Evolutionary conservation across 2,329 filamentous ascomycete species (phyloP), one percentile per base, ranked within the genome.

Genomic region (Cladosporium sphaerospermum): DNA sequence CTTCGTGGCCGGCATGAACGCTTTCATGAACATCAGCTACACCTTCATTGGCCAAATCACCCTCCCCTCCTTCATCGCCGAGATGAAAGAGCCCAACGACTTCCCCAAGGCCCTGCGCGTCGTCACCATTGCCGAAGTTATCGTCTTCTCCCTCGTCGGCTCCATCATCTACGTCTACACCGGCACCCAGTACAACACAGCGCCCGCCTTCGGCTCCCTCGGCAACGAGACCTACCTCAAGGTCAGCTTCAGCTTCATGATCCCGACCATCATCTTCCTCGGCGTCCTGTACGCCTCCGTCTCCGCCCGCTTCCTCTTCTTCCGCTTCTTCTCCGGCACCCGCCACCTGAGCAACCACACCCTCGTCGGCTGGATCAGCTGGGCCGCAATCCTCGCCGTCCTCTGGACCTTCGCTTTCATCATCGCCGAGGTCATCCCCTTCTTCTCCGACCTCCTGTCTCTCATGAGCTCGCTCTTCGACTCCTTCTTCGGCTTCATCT

Each of bases 31-130:
- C 71, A 96, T 96, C 66, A 89, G 85, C 71, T 96, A 96, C 69
- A 96, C 91, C 0, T 96, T 96, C 67, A 96, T 96, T 61, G 91
- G 91, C 0, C 91, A 96, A 68, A 95, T 96, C 63, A 96, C 91
- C 0, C 78, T 96, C 11, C 91, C 91, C 0, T 92, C 87, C 61
- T 96, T 96, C 74, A 96, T 96, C 59, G 90, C 91, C 3, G 91
- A 96, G 71, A 96, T 96, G 91, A 87, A 79, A 65, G 75, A 83
- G 44, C 82, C 78, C 1, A 83, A 80, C 54, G 91, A 96, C 61
- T 96, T 96, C 66, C 89, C 89, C 62, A 96, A 96, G 72, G 89
- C 91, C 2, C 80, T 96, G 1, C 96, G 89, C 82, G 86, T 85
- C 2, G 90, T 95, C 56, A 96, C 91, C 9, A 87, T 95, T 59